Evolutionary conservation across 2,329 filamentous ascomycete species (phyloP).

Genomic region (Westerdykella ornata): DNA sequence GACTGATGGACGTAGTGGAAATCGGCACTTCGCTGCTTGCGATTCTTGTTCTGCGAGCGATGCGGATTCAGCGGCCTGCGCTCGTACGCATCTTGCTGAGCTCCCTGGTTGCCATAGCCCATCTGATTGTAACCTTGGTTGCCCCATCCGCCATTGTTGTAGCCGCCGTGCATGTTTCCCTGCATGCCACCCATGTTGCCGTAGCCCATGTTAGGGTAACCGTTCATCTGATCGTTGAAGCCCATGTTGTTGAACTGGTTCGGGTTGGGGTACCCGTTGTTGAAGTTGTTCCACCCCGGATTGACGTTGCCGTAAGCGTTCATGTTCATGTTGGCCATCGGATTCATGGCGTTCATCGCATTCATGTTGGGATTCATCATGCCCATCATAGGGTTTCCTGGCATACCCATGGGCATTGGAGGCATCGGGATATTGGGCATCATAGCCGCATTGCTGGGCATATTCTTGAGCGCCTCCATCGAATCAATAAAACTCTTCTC

Average conservation of each 20-base stretch:
- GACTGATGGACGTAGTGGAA: conserved; percentile 62
- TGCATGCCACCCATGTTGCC: conserved; percentile 6
- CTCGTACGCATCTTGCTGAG: conserved; percentile 69
- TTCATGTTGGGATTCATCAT: conserved; percentile 37
- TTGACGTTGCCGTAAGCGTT: conserved; percentile 14
- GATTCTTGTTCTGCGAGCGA: conserved; percentile 74
- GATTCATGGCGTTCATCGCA: conserved; percentile 27
- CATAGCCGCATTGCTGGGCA: conserved; percentile 12
- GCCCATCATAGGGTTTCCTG: conserved; percentile 37
- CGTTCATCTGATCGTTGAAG: conserved; percentile 10
- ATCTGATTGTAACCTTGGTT: conserved; percentile 8
- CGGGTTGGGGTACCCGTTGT: conserved; percentile 14
- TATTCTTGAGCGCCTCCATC: conserved; percentile 41
- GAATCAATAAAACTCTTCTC: conserved; percentile 40
- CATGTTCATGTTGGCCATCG: conserved; percentile 26
- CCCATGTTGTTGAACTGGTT: conserved; percentile 4
- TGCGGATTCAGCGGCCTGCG: conserved; percentile 93
- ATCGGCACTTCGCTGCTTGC: conserved; percentile 77
- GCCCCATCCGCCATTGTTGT: conserved; percentile 13
- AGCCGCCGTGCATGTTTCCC: conserved; percentile 6
- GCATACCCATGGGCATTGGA: conserved; percentile 38
- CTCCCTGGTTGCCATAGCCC: conserved; percentile 26
- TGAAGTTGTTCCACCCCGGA: not conserved
- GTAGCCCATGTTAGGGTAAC: conserved; percentile 6
- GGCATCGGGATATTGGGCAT: conserved; percentile 35